phyloP scores from a whole-genome alignment of 2,329 filamentous ascomycete genomes.

The Fusarium veterinarium region DNA sequence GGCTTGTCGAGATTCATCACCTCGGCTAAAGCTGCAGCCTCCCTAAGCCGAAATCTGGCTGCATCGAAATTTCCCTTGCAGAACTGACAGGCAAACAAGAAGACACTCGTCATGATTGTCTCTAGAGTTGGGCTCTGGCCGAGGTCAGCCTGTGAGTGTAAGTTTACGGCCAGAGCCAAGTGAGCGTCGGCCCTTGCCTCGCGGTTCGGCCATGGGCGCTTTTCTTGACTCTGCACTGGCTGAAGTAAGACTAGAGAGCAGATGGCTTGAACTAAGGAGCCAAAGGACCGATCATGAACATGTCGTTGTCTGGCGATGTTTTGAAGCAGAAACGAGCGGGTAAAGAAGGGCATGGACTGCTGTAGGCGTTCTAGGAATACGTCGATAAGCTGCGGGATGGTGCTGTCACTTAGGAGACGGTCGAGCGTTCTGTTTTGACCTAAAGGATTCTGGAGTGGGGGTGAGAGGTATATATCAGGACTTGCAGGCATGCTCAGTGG shows the following conservation, averaged over 20 bases:
- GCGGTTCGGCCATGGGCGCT: background rate
- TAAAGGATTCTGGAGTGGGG: background rate
- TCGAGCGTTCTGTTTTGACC: background rate
- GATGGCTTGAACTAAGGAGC: background rate
- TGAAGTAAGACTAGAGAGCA: background rate
- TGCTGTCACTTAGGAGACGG: background rate
- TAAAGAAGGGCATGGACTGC: background rate
- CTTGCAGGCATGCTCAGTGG: fast-evolving
- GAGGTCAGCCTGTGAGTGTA: background rate
- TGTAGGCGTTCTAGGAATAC: background rate
- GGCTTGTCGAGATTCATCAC: background rate
- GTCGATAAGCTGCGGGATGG: background rate
- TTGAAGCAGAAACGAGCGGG: background rate
- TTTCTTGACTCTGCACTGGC: background rate
- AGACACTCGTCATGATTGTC: background rate
- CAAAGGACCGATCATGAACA: background rate
- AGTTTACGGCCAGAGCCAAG: background rate
- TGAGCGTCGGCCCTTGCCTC: background rate
- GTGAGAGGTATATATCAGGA: fast-evolving
- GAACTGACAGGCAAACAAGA: background rate
- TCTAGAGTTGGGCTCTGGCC: background rate
- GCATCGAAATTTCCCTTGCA: background rate
- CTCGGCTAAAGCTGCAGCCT: background rate
- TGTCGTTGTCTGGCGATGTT: background rate
- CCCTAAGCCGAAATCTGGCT: background rate